These are phyloP conservation scores for Diphasiastrum complanatum DNA, from an alignment of 83 land plant genomes.

Conservation along the genomic window DNA sequence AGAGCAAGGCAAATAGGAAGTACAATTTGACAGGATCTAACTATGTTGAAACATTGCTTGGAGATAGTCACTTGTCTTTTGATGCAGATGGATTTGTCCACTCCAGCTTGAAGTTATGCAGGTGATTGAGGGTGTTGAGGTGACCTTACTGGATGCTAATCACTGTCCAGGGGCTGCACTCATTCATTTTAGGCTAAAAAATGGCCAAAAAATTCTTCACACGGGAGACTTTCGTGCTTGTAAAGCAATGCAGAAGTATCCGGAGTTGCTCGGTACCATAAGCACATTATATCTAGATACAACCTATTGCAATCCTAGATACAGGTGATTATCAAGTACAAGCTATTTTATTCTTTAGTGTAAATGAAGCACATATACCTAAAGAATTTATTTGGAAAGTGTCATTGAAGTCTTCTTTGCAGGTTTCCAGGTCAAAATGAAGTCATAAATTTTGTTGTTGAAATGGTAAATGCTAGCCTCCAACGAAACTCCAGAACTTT, in stretches of 20 bases:
- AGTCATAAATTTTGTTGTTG: conserved; percentile 46
- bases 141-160: conserved; percentile 61
- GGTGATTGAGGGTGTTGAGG: conserved; percentile 47
- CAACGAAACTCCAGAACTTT: conserved; percentile 43
- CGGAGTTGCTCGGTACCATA: conserved; percentile 32
- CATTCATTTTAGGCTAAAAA: conserved; percentile 38
- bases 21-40: no score
- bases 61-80: not conserved
- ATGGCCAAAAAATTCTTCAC: conserved; percentile 45
- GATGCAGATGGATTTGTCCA: conserved; percentile 43
- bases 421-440: conserved; percentile 62
- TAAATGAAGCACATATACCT: not conserved
- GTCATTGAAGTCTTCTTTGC: conserved; percentile 5
- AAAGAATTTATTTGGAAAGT: not conserved
- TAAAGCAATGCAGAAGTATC: conserved; percentile 47
- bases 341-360: not conserved
- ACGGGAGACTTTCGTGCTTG: conserved; percentile 75
- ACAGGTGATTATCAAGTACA: conserved; percentile 40
- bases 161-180: conserved; percentile 75
- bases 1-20: no score
- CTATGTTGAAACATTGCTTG: no score
- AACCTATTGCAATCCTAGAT: conserved; percentile 66
- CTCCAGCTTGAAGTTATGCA: conserved; percentile 34
- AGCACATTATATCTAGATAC: conserved; percentile 59
- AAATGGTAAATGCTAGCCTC: conserved; percentile 27